Conservation (phyloP, 2,329 filamentous ascomycete species). For the Fonsecaea multimorphosa region DNA sequence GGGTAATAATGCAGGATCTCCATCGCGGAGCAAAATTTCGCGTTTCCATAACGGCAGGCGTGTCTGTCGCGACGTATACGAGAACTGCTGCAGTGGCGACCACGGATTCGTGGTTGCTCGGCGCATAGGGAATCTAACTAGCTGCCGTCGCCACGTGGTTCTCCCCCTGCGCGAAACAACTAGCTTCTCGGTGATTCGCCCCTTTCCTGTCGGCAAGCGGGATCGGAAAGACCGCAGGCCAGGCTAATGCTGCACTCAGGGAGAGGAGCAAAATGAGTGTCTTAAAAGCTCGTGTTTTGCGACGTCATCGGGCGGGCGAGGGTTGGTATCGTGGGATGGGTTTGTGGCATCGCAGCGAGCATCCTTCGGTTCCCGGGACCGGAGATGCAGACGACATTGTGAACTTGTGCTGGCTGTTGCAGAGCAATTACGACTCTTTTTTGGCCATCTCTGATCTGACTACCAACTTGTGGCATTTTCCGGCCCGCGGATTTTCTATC, state of each 20-base stretch:
- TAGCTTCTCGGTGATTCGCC: conserved; percentile 3
- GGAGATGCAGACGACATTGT: neutral
- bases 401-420: neutral
- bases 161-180: neutral
- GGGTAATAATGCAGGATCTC: neutral
- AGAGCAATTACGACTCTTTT: neutral
- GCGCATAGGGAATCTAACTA: neutral
- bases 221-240: conserved; percentile 1
- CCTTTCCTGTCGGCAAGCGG: conserved; percentile 1
- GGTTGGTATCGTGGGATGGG: neutral
- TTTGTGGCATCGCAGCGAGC: neutral
- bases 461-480: neutral
- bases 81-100: neutral
- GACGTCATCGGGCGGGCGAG: conserved; percentile 1
- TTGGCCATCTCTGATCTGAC: neutral
- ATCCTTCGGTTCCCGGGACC: neutral
- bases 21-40: neutral
- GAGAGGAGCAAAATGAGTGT: neutral
- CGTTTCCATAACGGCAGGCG: neutral
- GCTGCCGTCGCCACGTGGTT: conserved; percentile 7
- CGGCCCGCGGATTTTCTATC: neutral
- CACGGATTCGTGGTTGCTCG: neutral
- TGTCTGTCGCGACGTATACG: neutral
- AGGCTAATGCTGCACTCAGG: neutral
- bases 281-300: neutral